Evolutionary conservation across 495 filamentous ascomycete species (phyloP).

Genomic region (Penicillium paxilli): DNA sequence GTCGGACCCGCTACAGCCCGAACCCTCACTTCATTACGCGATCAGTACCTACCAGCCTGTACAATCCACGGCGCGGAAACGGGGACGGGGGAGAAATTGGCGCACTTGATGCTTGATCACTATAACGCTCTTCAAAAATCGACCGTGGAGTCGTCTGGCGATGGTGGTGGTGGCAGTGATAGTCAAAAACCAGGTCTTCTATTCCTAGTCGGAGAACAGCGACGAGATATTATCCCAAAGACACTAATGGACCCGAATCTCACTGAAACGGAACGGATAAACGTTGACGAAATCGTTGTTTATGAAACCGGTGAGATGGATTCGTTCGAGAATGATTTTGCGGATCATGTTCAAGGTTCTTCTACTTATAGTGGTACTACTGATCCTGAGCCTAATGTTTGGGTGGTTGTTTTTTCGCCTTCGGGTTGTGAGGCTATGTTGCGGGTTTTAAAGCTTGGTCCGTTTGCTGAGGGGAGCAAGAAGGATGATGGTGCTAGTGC

Average conservation of each 20-base stretch:
- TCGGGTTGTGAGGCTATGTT: slow-evolving; percentile 85
- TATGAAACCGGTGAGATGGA: slow-evolving; percentile 84
- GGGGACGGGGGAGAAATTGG: slow-evolving; percentile 79
- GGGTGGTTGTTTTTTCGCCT: slow-evolving; percentile 94
- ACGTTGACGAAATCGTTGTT: slow-evolving; percentile 74
- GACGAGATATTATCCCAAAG: slow-evolving; percentile 83
- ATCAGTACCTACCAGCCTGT: slow-evolving; percentile 41
- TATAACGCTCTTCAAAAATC: slow-evolving; percentile 46
- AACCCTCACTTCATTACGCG: slow-evolving; percentile 60
- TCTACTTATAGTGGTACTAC: too few species aligned
- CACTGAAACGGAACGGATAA: slow-evolving; percentile 43
- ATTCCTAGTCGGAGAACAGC: slow-evolving; percentile 85
- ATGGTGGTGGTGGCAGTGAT: slow-evolving; percentile 22
- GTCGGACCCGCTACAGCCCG: slow-evolving; percentile 90
- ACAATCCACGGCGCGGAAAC: slow-evolving; percentile 72
- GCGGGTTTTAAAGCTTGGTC: slow-evolving; percentile 50
- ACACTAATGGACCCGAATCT: slow-evolving; percentile 60
- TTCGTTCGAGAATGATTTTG: slow-evolving; percentile 69
- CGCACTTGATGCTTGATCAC: slow-evolving; percentile 72
- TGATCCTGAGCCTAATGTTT: too few species aligned
- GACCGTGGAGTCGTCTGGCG: not conserved
- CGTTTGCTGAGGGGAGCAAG: slow-evolving; percentile 5
- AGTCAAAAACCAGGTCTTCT: slow-evolving; percentile 61
- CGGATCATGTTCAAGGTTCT: slow-evolving; percentile 21
- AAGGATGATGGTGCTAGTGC: not conserved